Conservation (phyloP, 1,284 basidiomycete genomes). For the Pholiota adiposa region DNA sequence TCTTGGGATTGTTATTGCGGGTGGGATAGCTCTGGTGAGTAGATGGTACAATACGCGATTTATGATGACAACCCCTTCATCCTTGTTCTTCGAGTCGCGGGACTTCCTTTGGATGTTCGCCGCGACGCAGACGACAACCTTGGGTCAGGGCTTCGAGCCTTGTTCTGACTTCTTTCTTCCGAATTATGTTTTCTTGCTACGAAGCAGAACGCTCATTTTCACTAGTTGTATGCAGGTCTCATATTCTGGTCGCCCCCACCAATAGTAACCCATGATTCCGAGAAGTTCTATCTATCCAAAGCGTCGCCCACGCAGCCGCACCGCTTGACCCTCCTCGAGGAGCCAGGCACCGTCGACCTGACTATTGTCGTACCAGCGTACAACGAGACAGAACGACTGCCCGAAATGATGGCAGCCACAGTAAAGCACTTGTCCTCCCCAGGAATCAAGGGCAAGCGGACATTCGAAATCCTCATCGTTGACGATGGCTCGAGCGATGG, state of each 20-base stretch:
- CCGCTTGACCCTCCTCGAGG: slow-evolving; percentile 57
- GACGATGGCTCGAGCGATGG: slow-evolving; percentile 88
- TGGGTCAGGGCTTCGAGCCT: slow-evolving; percentile 49
- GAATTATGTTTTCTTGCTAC: neutral
- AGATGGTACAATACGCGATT: neutral
- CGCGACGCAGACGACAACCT: slow-evolving; percentile 63
- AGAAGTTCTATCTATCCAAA: slow-evolving; percentile 65
- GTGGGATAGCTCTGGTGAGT: slow-evolving; percentile 41
- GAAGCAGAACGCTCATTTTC: slow-evolving; percentile 17
- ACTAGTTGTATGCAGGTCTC: slow-evolving; percentile 65
- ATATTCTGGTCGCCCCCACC: slow-evolving; percentile 70
- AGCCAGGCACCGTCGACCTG: slow-evolving; percentile 64
- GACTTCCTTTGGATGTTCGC: slow-evolving; percentile 55
- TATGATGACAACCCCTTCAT: slow-evolving; percentile 78
- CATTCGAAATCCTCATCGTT: slow-evolving; percentile 84
- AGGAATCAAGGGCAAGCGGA: slow-evolving; percentile 40
- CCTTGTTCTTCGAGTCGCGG: slow-evolving; percentile 88
- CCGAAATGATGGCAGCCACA: slow-evolving; percentile 79
- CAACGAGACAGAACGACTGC: slow-evolving; percentile 85
- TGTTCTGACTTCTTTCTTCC: slow-evolving; percentile 34
- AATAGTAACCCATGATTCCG: slow-evolving; percentile 64
- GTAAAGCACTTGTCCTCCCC: slow-evolving; percentile 56
- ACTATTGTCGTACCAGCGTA: slow-evolving; percentile 89
- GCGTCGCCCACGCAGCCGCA: slow-evolving; percentile 50
- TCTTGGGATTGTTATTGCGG: slow-evolving; percentile 32